A percentile compares a stretch with the other conserved stretches of the same genome.
Conservation (phyloP, 768 basidiomycete species). For the Mycena kentingensis region DNA sequence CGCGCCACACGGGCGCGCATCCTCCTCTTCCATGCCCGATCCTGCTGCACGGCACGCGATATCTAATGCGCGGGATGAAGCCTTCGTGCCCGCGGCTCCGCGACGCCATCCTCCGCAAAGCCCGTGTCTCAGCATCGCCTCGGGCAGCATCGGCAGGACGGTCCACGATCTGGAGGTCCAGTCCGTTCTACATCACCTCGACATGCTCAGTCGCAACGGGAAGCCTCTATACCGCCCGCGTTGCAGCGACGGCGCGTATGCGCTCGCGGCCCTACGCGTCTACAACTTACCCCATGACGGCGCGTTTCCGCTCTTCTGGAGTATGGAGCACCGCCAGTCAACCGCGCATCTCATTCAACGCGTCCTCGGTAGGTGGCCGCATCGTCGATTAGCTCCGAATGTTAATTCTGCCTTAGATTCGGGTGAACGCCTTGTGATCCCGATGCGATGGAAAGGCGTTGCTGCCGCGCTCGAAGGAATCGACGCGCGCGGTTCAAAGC, state of each 20-base stretch:
- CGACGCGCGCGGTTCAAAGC: too few relatives aligned
- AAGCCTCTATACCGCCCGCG: background rate
- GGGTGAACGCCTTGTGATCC: conserved; percentile 5
- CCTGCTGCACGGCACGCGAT: too few relatives aligned
- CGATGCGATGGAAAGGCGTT: conserved; percentile 7
- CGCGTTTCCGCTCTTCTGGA: conserved; percentile 70
- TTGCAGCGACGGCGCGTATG: conserved; percentile 49
- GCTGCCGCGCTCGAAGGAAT: conserved; percentile 1
- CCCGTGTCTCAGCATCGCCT: too few relatives aligned
- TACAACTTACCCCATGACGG: conserved; percentile 56
- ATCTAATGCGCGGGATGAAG: too few relatives aligned
- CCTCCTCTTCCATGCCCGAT: too few relatives aligned
- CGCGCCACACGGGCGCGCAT: too few relatives aligned
- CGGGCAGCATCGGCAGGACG: background rate
- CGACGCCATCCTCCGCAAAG: too few relatives aligned
- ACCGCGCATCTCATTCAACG: conserved; percentile 58
- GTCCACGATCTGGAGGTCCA: background rate
- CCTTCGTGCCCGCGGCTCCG: too few relatives aligned
- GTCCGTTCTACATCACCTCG: background rate
- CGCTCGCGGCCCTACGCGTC: conserved; percentile 62
- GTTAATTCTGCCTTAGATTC: conserved; percentile 5
- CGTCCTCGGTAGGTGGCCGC: conserved; percentile 51
- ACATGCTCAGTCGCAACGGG: background rate
- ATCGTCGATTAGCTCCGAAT: background rate
- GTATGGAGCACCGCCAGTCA: conserved; percentile 44